These are phyloP conservation scores for Alternaria hordeiaustralica DNA, from an alignment of 2,329 filamentous ascomycete species.

Conservation along the genomic window DNA sequence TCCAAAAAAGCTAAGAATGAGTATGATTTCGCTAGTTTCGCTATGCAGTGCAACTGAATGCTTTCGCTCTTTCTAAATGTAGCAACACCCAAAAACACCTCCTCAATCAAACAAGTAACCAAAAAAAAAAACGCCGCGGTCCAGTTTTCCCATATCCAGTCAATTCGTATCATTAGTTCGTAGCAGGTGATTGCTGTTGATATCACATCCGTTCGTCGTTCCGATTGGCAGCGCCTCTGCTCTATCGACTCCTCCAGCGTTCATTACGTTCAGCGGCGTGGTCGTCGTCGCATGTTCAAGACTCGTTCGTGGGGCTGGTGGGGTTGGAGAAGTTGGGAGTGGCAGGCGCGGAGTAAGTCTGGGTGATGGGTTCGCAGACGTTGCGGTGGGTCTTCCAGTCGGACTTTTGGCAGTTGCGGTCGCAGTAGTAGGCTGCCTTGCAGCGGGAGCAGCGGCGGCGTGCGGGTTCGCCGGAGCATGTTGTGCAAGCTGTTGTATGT, in stretches of 20 bases:
- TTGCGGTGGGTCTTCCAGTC: slow-evolving; percentile 61
- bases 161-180: slow-evolving; percentile 1
- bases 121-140: background rate
- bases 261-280: background rate
- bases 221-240: background rate
- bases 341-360: slow-evolving; percentile 29
- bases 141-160: background rate
- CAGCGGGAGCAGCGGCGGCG: slow-evolving; percentile 56
- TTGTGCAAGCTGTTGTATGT: slow-evolving; percentile 28
- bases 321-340: slow-evolving; percentile 39
- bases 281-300: slow-evolving; percentile 6
- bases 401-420: slow-evolving; percentile 58
- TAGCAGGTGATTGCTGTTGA: background rate
- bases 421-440: slow-evolving; percentile 58
- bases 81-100: background rate
- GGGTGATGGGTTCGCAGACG: slow-evolving; percentile 45
- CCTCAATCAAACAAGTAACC: background rate
- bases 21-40: slow-evolving; percentile 4
- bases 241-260: background rate
- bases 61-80: slow-evolving; percentile 2
- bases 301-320: slow-evolving; percentile 30
- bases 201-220: background rate
- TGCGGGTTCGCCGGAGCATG: slow-evolving; percentile 30
- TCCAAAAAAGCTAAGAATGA: background rate
- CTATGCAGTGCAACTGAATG: slow-evolving; percentile 6